Base-by-base conservation (phyloP, 164 flowering plant genomes). In the Protea cynaroides region DNA sequence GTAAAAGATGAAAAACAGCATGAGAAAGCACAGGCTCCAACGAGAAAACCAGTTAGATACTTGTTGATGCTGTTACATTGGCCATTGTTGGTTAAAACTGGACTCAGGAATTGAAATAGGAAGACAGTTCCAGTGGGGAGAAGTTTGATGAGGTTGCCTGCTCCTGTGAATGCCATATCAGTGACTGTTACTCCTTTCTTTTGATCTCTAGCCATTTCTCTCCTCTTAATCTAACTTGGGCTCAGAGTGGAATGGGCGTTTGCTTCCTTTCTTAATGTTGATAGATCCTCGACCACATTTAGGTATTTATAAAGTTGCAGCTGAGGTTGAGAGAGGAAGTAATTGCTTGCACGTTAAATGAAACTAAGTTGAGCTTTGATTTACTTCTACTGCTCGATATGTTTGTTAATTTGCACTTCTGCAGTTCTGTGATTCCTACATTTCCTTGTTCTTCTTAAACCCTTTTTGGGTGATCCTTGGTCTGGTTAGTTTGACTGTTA, bases 121-220 rank as follows among this genome's bases (percentile, higher is more conserved):
- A 92, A 88, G 59, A 88, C 86, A 0, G 97, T 92, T 50, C 97
- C 97, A 0, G 96, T 88, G 0, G 98, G 98, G 34, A 92, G 96
- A 61, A 92, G 87, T 72, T 73, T 86, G 46, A 88, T 67, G 57
- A 92, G 85, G 75, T 82, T 88, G 6, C 83, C 93, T 7, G 81
- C 21, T 7, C 87, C 86, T 3, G 74, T 58, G 15, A 86, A 64
- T 8, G 91, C 69, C 63, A 53, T 76, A 70, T 66, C n/a, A n/a
- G n/a, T n/a, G n/a, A n/a, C 77, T 25, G 1, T 15, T 15, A 49
- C 18, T 3, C 18, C 19, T 5, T 49, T 49, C 18, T 18, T n/a
- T n/a, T 49, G 34, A 18, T 14, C 19, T 15, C 52, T 18, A 15
- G 5, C 52, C 52, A 49, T 49, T 49, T 49, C 18, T 15, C 18